Percentiles rank a stretch among this genome's conserved stretches.
These are phyloP conservation scores for Cephaloascus albidus DNA, from an alignment of 805 yeast species.

Conservation along the genomic window DNA sequence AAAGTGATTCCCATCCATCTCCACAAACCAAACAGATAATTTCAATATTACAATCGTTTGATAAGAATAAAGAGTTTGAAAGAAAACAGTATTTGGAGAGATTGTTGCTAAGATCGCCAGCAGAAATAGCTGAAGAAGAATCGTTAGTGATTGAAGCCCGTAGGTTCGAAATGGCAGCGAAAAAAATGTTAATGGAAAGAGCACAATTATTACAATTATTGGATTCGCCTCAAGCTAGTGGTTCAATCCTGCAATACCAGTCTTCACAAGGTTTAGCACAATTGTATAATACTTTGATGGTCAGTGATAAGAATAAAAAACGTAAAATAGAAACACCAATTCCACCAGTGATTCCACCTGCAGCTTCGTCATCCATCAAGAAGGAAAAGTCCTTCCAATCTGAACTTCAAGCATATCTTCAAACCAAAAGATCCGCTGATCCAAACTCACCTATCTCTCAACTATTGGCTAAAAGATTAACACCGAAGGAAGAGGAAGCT, in stretches of 20 bases:
- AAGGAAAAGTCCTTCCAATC: conserved; percentile 33
- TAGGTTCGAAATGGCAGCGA: conserved; percentile 85
- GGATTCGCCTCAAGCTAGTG: conserved; percentile 80
- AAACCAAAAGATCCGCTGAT: conserved; percentile 18
- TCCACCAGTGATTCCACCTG: conserved; percentile 49
- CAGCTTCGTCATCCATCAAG: conserved; percentile 41
- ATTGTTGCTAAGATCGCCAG: conserved; percentile 76
- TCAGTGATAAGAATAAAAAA: conserved; percentile 53
- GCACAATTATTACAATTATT: conserved; percentile 66
- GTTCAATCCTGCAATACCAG: conserved; percentile 64
- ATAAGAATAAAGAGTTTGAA: conserved; percentile 62
- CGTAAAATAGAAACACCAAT: conserved; percentile 44
- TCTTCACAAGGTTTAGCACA: conserved; percentile 87
- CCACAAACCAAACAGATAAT: conserved; percentile 2
- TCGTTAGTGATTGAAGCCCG: conserved; percentile 88
- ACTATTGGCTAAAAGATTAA: conserved; percentile 44
- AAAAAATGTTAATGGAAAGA: conserved; percentile 78
- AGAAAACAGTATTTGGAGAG: conserved; percentile 76
- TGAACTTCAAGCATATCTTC: conserved; percentile 24
- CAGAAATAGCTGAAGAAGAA: conserved; percentile 97
- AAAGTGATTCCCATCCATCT: background rate
- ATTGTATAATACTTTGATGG: conserved; percentile 70
- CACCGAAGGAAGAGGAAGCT: conserved; percentile 72
- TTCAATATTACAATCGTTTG: conserved; percentile 40
- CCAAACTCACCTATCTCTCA: conserved; percentile 20